Conservation (phyloP, 805 yeast genomes). For the Suhomyces tanzawaensis region DNA sequence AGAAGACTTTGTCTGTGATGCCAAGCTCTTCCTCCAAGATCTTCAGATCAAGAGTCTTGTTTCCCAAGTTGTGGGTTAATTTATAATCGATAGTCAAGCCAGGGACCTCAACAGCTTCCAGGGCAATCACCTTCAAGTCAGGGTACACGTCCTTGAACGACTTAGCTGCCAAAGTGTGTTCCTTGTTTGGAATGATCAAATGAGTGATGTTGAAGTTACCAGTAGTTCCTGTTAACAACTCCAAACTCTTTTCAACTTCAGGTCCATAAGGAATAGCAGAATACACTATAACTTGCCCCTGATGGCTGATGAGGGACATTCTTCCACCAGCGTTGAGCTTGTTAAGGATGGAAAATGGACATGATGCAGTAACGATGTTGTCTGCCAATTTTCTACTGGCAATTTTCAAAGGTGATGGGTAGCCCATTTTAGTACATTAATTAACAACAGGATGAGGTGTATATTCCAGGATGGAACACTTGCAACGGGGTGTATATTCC, state of each 20-base stretch:
- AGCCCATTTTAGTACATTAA: too few species aligned
- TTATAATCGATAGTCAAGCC: slow-evolving; percentile 6
- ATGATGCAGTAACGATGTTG: slow-evolving; percentile 29
- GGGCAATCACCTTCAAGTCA: slow-evolving; percentile 12
- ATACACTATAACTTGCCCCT: slow-evolving; percentile 17
- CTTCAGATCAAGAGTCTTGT: slow-evolving; percentile 19
- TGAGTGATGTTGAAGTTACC: slow-evolving; percentile 9
- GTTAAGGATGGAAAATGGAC: slow-evolving; percentile 30
- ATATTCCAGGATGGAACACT: too few species aligned
- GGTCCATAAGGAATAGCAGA: slow-evolving; percentile 14
- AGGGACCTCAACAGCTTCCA: slow-evolving; percentile 4
- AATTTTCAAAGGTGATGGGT: slow-evolving; percentile 30
- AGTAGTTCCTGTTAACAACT: slow-evolving; percentile 8
- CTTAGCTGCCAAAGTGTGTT: slow-evolving; percentile 13
- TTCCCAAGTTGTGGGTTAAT: slow-evolving; percentile 5
- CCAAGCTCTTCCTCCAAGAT: slow-evolving; percentile 11
- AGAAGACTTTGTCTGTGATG: slow-evolving; percentile 9
- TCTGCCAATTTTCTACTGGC: slow-evolving; percentile 27
- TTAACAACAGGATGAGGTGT: too few species aligned
- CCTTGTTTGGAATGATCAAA: slow-evolving; percentile 13
- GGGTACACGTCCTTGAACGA: slow-evolving; percentile 13
- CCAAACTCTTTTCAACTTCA: slow-evolving; percentile 12
- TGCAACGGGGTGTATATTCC: too few species aligned
- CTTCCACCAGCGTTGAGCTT: slow-evolving; percentile 37
- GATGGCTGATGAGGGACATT: slow-evolving; percentile 35